phyloP scores from a whole-genome alignment of 2,329 filamentous ascomycete species.

The Verticillium dahliae region DNA sequence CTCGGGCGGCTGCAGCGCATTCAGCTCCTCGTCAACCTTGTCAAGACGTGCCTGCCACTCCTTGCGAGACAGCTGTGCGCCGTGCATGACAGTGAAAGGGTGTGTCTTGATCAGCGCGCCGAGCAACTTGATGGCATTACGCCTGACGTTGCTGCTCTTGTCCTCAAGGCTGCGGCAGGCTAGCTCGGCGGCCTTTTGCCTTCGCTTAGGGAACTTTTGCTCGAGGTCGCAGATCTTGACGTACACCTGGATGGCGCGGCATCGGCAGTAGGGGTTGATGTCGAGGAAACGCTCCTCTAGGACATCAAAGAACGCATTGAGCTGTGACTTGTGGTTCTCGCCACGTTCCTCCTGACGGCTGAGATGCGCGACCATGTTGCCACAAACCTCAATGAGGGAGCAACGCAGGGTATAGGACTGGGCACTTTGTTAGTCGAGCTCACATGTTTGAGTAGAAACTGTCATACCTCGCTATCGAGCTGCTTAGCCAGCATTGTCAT shows the following conservation, averaged over 20 bases:
- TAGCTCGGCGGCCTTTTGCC: slow-evolving; percentile 81
- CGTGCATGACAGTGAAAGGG: slow-evolving; percentile 87
- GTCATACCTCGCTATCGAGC: slow-evolving; percentile 76
- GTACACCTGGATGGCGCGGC: slow-evolving; percentile 87
- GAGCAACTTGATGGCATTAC: slow-evolving; percentile 91
- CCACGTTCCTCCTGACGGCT: slow-evolving; percentile 86
- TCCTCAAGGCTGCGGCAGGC: slow-evolving; percentile 88
- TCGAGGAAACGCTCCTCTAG: slow-evolving; percentile 94
- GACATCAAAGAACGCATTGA: slow-evolving; percentile 95
- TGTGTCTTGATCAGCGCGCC: slow-evolving; percentile 87
- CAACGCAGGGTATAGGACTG: slow-evolving; percentile 89
- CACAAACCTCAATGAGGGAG: slow-evolving; percentile 92
- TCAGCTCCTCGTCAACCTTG: slow-evolving; percentile 74
- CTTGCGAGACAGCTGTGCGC: slow-evolving; percentile 73
- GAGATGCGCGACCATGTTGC: slow-evolving; percentile 86
- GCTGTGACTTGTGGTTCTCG: slow-evolving; percentile 89
- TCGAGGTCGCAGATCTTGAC: slow-evolving; percentile 89
- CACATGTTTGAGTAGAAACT: background rate
- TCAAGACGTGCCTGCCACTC: slow-evolving; percentile 83
- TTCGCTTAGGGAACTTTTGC: slow-evolving; percentile 87
- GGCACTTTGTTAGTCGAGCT: background rate
- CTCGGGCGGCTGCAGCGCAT: slow-evolving; percentile 72
- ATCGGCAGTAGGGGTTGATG: slow-evolving; percentile 92
- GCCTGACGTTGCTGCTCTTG: slow-evolving; percentile 94
- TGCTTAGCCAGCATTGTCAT: slow-evolving; percentile 94